phyloP scores from a whole-genome alignment of 202 grass and related monocot genomes.

The Schoenoplectus triqueter region DNA sequence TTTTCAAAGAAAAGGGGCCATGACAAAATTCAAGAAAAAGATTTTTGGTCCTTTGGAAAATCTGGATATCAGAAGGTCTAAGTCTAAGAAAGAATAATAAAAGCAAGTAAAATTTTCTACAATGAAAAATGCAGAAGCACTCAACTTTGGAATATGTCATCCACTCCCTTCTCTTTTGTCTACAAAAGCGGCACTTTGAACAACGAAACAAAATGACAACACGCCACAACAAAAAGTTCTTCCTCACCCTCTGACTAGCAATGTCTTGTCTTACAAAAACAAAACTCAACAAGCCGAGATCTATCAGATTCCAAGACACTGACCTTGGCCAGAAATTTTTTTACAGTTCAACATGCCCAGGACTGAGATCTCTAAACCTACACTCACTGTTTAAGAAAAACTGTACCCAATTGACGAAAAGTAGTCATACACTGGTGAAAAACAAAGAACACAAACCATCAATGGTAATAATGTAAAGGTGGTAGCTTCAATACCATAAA shows the following conservation, averaged over 20 bases:
- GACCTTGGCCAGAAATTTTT: neutral
- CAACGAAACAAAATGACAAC: neutral
- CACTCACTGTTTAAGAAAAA: too few relatives aligned
- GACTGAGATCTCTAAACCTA: neutral
- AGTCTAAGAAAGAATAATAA: slow-evolving; percentile 13
- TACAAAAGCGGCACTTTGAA: neutral
- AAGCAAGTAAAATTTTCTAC: slow-evolving; percentile 14
- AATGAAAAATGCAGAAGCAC: slow-evolving; percentile 5
- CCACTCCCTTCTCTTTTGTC: neutral
- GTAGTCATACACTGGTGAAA: too few relatives aligned
- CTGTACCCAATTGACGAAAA: too few relatives aligned
- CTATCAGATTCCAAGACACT: neutral
- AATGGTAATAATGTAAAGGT: neutral
- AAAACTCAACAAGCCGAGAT: neutral
- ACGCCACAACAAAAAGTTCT: neutral
- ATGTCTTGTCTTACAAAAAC: slow-evolving; percentile 23
- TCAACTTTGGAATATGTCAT: slow-evolving; percentile 4
- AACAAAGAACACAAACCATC: neutral
- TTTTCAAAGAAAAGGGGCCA: too few relatives aligned
- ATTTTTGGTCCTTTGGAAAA: neutral
- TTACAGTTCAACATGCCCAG: neutral
- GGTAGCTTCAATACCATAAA: neutral
- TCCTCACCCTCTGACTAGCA: neutral
- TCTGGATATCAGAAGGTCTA: neutral
- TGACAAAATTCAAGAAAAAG: too few relatives aligned